Evolutionary conservation across 306 rosid species (phyloP), one percentile per base, ranked within the genome.

Genomic region (Vicia faba): DNA sequence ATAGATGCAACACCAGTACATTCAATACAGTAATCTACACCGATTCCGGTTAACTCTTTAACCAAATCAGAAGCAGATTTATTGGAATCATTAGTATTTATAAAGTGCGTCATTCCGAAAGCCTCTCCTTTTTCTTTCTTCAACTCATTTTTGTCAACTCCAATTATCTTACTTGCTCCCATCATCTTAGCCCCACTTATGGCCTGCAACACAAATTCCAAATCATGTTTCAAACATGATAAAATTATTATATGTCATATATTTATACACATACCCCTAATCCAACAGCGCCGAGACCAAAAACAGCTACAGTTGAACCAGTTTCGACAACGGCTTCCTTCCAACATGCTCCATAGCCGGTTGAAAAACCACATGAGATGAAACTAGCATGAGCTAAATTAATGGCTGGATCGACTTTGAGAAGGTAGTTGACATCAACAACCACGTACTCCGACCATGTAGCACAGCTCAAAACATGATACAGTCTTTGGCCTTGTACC

Each of bases 11-110:
- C 61, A 29, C 89, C 85, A 12, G 81, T 80, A 78, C 89, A 80
- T 48, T 87, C 85, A 45, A 82, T 66, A 57, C 78, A 82, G 29
- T 76, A 85, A 69, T 87, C 90, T 26, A 83, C 95, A 46, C 88
- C 90, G 61, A 41, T n/a, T 72, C 88, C 95, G 23, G 74, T 83
- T 0, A 73, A 5, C 23, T 81, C 85, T 18, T 70, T 77, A 26
- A 87, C 49, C 58, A 76, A 76, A 49, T 80, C 63, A 15, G 80
- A 80, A 71, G 69, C 23, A 46, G 89, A 61, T 14, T 78, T 87
- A 11, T 23, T 58, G 4, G 70, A 55, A 9, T 50, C 63, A 14
- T 7, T 11, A 0, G 88, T 70, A 60, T 87, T 76, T 57, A 84
- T 78, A 8, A 80, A 84, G 12, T 78, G 50, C 0, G 66, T 76